Evolutionary conservation across 345 rosid species (phyloP).

Genomic region (Moringa oleifera): DNA sequence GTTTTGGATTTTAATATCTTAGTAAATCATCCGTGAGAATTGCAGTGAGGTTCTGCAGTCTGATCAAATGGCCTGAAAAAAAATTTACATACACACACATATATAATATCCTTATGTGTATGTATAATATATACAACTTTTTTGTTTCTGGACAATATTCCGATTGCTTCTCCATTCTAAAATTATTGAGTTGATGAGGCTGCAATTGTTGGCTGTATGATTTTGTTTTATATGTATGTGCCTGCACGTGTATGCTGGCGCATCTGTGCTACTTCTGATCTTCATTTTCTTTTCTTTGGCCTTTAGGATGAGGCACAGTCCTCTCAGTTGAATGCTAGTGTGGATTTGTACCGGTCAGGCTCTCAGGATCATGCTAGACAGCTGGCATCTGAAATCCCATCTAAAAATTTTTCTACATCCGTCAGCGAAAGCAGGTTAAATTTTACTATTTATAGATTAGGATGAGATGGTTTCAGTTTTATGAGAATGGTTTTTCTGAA

Average conservation of each 20-base stretch:
- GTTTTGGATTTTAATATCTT: neutral
- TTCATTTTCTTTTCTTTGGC: conserved; percentile 10
- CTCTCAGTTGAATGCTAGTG: conserved; percentile 30
- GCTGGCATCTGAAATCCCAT: conserved; percentile 36
- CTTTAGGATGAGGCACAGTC: conserved; percentile 53
- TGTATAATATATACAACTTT: too few relatives aligned
- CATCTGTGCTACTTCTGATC: neutral
- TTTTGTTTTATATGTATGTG: neutral
- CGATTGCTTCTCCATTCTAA: too few relatives aligned
- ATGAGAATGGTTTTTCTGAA: conserved; percentile 1
- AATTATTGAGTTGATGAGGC: too few relatives aligned
- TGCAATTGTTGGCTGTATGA: neutral
- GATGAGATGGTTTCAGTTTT: neutral
- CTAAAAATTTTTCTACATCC: conserved; percentile 29
- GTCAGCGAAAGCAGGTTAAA: conserved; percentile 54
- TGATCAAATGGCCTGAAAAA: neutral
- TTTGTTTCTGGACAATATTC: too few relatives aligned
- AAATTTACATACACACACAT: too few relatives aligned
- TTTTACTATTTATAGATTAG: too few relatives aligned
- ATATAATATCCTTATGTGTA: too few relatives aligned
- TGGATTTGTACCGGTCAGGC: conserved; percentile 29
- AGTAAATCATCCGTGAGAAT: neutral
- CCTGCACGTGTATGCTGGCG: neutral
- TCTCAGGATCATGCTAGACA: conserved; percentile 36
- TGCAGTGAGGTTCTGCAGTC: neutral